Base-by-base conservation (phyloP, 257 asterid species). In the Scutellaria barbata region DNA sequence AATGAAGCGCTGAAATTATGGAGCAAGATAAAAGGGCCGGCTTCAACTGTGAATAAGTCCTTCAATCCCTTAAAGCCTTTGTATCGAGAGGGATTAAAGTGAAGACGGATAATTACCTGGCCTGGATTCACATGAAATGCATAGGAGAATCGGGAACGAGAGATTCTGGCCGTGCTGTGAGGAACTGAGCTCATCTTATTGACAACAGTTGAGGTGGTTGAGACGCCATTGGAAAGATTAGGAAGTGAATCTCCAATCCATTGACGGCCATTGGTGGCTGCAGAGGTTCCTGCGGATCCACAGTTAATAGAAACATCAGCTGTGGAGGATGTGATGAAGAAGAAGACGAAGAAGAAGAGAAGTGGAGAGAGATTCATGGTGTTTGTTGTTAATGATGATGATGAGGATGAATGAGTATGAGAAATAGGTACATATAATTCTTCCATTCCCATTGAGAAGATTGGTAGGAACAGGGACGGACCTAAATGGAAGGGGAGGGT, bases 171-270 rank as follows among this genome's bases (percentile, higher is more conserved):
- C 4, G 78, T 77, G 9, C 18, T 25, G 59, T 77, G 62, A 10
- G 71, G 81, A 61, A 69, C 65, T 8, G 80, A 56, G 8, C 8
- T 62, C 53, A 25, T 40, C 7, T 1, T 22, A 22, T 22, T 1
- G 25, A 1, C 1, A 1, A n/a, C 68, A 13, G 82, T 77, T 12
- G 92, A 77, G 25, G 71, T 71, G 6, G 68, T 52, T n/a, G 88
- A 85, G 45, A 68, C 77, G 57, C 90, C 90, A 45, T 16, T 22
- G 25, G 25, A 22, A 22, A 22, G 0, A 0, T 22, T 54, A 7
- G 72, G 52, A 1, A n/a, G 64, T 5, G 12, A 10, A 45, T 87
- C 93, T 66, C 87, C 87, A 18, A 79, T 50, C 88, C 87, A 87
- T 77, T 75, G 11, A 40, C 82, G 74, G 33, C 88, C 88, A 52